Evolutionary conservation across 805 yeast genomes (phyloP).

Genomic region (Jamesozyma gamospora): DNA sequence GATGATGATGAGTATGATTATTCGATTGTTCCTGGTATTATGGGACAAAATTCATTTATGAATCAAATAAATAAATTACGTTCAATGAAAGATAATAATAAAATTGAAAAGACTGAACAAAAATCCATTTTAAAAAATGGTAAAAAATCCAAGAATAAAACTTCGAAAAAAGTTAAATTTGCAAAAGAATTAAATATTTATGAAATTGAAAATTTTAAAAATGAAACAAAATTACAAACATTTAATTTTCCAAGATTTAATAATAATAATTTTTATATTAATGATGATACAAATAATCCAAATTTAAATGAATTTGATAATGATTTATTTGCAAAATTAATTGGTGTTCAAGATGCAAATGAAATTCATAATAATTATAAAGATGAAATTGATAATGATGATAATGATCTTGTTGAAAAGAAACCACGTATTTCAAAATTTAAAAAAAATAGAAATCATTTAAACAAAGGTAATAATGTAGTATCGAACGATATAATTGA

Average conservation of each 20-base stretch:
- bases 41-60: constrained; percentile 21
- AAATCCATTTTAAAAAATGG: constrained; percentile 12
- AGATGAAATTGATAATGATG: constrained; percentile 2
- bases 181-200: constrained; percentile 25
- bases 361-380: constrained; percentile 24
- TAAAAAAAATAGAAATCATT: constrained; percentile 18
- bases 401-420: constrained; percentile 2
- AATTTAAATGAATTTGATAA: constrained; percentile 21
- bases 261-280: constrained; percentile 4
- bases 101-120: not conserved
- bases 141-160: constrained; percentile 4
- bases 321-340: constrained; percentile 24
- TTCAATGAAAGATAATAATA: not conserved
- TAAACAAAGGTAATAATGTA: not conserved
- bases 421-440: constrained; percentile 24
- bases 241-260: constrained; percentile 8
- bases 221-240: constrained; percentile 25
- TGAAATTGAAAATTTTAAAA: constrained; percentile 27
- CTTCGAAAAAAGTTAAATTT: constrained; percentile 25
- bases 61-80: constrained; percentile 20
- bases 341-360: constrained; percentile 26
- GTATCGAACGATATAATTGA: not conserved
- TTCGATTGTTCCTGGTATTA: constrained; percentile 17
- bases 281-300: constrained; percentile 11
- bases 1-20: constrained; percentile 10